Conservation (phyloP, 108 stramenopile genomes). For the Chaetoceros tenuissimus region DNA sequence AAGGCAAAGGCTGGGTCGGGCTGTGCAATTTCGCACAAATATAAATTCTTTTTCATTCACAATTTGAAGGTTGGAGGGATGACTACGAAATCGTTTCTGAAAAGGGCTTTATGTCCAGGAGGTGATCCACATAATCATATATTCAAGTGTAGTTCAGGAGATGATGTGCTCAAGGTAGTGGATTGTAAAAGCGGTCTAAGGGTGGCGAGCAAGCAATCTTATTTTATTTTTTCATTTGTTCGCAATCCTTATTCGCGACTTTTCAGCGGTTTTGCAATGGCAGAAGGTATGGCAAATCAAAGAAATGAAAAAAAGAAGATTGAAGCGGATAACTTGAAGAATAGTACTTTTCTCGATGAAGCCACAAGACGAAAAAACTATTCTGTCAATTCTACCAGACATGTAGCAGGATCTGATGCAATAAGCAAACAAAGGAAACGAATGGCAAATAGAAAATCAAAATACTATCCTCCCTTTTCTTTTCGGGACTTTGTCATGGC, state of each 20-base stretch:
- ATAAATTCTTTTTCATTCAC: constrained; percentile 36
- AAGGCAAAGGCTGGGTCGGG: constrained; percentile 17
- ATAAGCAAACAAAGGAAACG: too few relatives aligned
- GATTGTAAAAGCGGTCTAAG: constrained; percentile 14
- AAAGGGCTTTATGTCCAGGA: constrained; percentile 26
- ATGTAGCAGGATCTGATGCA: too few relatives aligned
- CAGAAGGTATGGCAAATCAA: constrained; percentile 25
- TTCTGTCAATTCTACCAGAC: too few relatives aligned
- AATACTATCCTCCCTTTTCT: constrained; percentile 15
- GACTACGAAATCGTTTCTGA: constrained; percentile 23
- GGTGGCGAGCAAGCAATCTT: constrained; percentile 17
- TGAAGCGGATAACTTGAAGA: too few relatives aligned
- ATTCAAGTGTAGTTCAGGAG: constrained; percentile 15
- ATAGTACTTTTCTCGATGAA: too few relatives aligned
- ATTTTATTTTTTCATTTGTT: constrained; percentile 32
- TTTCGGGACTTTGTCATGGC: constrained; percentile 27
- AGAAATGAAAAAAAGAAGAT: constrained; percentile 1
- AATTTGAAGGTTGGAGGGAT: constrained; percentile 30
- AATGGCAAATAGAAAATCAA: too few relatives aligned
- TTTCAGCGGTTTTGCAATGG: constrained; percentile 24
- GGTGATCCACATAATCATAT: too few relatives aligned
- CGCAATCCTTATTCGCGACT: constrained; percentile 35
- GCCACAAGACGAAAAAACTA: too few relatives aligned
- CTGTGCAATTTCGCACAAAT: constrained; percentile 24
- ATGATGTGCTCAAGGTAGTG: constrained; percentile 9